These are phyloP conservation scores for Mycena polygramma DNA, from an alignment of 768 basidiomycete genomes.

Conservation along the genomic window DNA sequence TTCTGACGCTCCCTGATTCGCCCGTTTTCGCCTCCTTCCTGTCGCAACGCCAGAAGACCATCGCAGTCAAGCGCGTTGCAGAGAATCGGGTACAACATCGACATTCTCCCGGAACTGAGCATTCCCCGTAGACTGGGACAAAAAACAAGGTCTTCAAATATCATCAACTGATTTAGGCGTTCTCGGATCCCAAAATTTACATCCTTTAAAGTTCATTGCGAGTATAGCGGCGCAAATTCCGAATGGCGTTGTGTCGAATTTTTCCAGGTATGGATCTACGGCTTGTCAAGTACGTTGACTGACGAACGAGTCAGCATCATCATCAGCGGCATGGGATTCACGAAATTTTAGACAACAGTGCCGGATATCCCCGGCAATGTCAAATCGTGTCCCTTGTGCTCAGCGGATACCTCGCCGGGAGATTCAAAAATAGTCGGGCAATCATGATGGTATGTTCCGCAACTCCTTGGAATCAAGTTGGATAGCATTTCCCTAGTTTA, in stretches of 20 bases:
- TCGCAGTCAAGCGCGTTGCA: conserved; percentile 54
- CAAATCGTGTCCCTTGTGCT: conserved; percentile 37
- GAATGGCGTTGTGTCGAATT: conserved; percentile 39
- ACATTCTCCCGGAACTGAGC: neutral
- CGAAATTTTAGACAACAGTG: conserved; percentile 32
- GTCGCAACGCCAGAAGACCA: conserved; percentile 45
- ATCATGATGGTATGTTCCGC: conserved; percentile 40
- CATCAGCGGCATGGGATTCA: conserved; percentile 45
- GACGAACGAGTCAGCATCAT: conserved; percentile 45
- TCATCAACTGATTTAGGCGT: too few relatives aligned
- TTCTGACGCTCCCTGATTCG: conserved; percentile 52
- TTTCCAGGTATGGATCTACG: conserved; percentile 41
- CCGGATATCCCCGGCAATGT: conserved; percentile 30
- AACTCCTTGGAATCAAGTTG: conserved; percentile 9
- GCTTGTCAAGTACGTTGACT: neutral
- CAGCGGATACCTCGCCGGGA: conserved; percentile 37
- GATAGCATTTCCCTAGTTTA: conserved; percentile 27
- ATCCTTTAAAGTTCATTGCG: too few relatives aligned
- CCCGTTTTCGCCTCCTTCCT: conserved; percentile 49
- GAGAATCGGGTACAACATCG: conserved; percentile 35
- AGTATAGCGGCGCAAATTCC: too few relatives aligned
- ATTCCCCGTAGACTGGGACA: conserved; percentile 39
- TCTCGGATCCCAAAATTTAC: too few relatives aligned
- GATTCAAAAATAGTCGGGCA: too few relatives aligned
- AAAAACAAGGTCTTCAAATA: too few relatives aligned